Conservation (phyloP, 2,329 filamentous ascomycete species). For the Ilyonectria robusta region DNA sequence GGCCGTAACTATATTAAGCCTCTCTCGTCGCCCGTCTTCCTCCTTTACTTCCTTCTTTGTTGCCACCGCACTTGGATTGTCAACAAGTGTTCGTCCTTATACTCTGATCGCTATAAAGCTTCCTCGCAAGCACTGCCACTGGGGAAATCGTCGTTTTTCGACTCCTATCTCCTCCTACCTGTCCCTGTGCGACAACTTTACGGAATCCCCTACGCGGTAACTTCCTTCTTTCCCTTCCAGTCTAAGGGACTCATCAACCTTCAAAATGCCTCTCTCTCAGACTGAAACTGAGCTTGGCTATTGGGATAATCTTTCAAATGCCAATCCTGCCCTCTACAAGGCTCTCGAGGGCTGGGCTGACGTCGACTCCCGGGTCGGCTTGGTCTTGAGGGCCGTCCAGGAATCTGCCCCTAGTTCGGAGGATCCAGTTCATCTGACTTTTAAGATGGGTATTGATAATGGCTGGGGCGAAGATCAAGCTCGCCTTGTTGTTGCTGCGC, state of each 20-base stretch:
- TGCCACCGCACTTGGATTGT: too few species aligned
- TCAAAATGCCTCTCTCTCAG: not conserved
- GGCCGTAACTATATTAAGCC: not conserved
- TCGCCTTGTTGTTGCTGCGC: constrained; percentile 13
- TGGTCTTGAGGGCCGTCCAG: not conserved
- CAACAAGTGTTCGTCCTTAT: not conserved
- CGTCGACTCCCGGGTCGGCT: not conserved
- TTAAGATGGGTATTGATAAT: not conserved
- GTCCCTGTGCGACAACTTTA: not conserved
- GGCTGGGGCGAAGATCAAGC: not conserved
- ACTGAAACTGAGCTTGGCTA: not conserved
- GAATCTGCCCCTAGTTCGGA: not conserved
- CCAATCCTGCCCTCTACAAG: constrained; percentile 11
- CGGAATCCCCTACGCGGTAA: not conserved
- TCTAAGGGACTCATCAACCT: not conserved
- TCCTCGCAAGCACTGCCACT: not conserved
- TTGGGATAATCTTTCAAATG: not conserved
- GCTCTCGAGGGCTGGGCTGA: not conserved
- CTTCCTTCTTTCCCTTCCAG: not conserved
- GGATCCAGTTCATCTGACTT: not conserved
- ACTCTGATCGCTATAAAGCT: too few species aligned
- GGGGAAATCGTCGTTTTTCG: not conserved
- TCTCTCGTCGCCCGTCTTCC: not conserved
- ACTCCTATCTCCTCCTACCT: not conserved
- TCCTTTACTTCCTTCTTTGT: not conserved